Evolutionary conservation across 208 protist species (phyloP), one percentile per base, ranked within the genome.

Genomic region (Crithidia bombi): DNA sequence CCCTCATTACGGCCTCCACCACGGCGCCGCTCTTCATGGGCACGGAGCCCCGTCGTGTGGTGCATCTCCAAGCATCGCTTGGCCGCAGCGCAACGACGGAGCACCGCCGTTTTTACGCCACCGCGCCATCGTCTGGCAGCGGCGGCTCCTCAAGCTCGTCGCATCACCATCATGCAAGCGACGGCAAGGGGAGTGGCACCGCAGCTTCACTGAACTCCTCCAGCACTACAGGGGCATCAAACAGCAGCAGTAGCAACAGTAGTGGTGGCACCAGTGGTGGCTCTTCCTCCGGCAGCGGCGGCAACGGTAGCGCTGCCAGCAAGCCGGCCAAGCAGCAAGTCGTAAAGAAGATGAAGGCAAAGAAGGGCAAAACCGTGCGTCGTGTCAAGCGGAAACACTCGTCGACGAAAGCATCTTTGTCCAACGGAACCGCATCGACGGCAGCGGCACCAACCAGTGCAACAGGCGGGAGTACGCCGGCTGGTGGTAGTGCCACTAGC

Each of bases 341-440:
- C n/a, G n/a, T n/a, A n/a, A n/a, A n/a, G n/a, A 50, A 26, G 52
- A 65, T 64, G 55, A 39, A 51, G 47, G 51, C 5, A 7, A 68
- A 51, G 44, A 80, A 73, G 38, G 52, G 26, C 21, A 64, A 73
- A 38, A 23, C 26, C 17, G 39, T 28, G 21, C 39, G 59, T 15
- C 63, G 64, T 30, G 47, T 50, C 43, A 77, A 81, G 69, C 57
- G 50, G 35, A 81, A 67, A 41, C 64, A 49, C 35, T 14, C 14
- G 25, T 15, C 46, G 30, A 41, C 33, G 3, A 64, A 39, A 26
- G 9, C 61, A 9, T n/a, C 38, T 10, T 19, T 41, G 7, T 32
- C 41, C 9, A 57, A 15, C 11, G n/a, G 6, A 10, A 6, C 57
- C 1, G 28, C 47, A 0, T 35, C 61, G 10, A 12, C 61, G 5